Percentiles rank a stretch among this genome's conserved stretches.
Evolutionary conservation across 257 asterid species (phyloP).

Genomic region (Fraxinus quadrangulata): DNA sequence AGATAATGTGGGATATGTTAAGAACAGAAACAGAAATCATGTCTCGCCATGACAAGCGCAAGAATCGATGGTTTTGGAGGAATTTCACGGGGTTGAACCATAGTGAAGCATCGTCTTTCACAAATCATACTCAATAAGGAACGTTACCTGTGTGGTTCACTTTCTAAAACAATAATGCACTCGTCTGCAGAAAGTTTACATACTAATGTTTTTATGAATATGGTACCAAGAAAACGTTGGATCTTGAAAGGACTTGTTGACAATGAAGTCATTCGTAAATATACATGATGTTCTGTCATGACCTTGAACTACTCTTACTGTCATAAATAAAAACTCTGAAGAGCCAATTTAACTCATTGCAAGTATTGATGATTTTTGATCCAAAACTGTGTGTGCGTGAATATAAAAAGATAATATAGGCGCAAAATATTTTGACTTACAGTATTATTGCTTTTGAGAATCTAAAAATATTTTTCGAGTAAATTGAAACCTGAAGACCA

Average conservation of each 20-base stretch:
- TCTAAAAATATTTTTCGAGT: too few species aligned
- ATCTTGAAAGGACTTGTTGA: slow-evolving; percentile 20
- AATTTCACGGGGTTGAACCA: slow-evolving; percentile 49
- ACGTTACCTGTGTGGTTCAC: not conserved
- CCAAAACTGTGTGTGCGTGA: too few species aligned
- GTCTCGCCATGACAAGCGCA: slow-evolving; percentile 50
- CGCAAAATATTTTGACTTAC: too few species aligned
- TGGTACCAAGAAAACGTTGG: not conserved
- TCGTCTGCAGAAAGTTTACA: not conserved
- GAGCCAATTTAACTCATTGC: too few species aligned
- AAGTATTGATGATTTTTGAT: too few species aligned
- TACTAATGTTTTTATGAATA: not conserved
- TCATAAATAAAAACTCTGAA: not conserved
- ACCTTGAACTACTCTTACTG: slow-evolving; percentile 1
- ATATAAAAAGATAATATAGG: too few species aligned
- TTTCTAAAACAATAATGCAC: slow-evolving; percentile 24
- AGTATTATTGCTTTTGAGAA: too few species aligned
- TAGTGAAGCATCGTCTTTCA: slow-evolving; percentile 35
- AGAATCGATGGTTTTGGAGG: slow-evolving; percentile 60
- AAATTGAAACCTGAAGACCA: too few species aligned
- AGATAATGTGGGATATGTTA: slow-evolving; percentile 97
- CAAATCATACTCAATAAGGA: slow-evolving; percentile 38
- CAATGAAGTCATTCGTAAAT: slow-evolving; percentile 35
- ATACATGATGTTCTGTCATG: slow-evolving; percentile 31
- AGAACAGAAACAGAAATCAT: slow-evolving; percentile 53